Conservation (phyloP, 2,329 filamentous ascomycete genomes). For the Xylaria sp. region DNA sequence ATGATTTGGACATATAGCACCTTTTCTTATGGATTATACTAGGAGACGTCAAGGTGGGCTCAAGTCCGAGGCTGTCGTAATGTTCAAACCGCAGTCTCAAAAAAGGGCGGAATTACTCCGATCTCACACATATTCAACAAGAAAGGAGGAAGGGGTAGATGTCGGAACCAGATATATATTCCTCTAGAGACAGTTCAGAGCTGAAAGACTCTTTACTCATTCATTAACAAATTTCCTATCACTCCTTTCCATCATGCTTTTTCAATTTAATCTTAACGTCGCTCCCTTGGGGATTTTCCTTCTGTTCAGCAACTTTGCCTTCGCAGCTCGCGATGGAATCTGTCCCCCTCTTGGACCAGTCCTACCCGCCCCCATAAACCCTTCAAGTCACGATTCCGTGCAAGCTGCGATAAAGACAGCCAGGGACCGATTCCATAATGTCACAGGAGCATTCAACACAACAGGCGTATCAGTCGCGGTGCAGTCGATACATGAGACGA, state of each 20-base stretch:
- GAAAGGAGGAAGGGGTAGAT: background rate
- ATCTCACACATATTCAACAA: background rate
- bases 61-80: constrained; percentile 19
- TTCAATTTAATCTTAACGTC: constrained; percentile 7
- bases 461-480: constrained; percentile 54
- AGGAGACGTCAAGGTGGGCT: background rate
- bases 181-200: background rate
- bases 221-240: background rate
- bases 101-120: background rate
- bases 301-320: constrained; percentile 34
- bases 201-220: background rate
- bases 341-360: constrained; percentile 58
- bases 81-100: constrained; percentile 10
- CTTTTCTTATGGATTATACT: background rate
- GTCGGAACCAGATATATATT: constrained; percentile 15
- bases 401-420: constrained; percentile 44
- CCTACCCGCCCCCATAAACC: constrained; percentile 51
- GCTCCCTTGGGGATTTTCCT: constrained; percentile 29
- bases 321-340: constrained; percentile 47
- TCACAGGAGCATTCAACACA: constrained; percentile 45
- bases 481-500: constrained; percentile 55
- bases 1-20: background rate
- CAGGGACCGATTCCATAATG: constrained; percentile 44
- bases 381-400: constrained; percentile 48
- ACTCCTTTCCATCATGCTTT: constrained; percentile 10